Evolutionary conservation across 176 grass and related monocot species (phyloP).

Genomic region (Canna indica): DNA sequence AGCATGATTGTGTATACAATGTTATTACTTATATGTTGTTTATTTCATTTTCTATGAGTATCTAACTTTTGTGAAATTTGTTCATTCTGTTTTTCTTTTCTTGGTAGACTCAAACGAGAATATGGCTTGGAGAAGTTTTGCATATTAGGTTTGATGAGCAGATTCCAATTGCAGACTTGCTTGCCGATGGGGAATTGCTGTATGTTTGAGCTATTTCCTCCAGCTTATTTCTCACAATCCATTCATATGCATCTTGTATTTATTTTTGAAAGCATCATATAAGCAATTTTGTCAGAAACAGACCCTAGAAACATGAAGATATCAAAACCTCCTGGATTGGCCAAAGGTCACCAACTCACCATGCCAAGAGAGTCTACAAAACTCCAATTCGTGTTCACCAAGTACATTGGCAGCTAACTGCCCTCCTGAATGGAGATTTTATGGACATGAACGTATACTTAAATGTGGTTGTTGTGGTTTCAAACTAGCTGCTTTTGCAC

Average conservation of each 20-base stretch:
- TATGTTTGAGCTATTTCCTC: slow-evolving; percentile 38
- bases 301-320: no score
- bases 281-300: no score
- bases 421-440: no score
- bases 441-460: no score
- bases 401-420: no score
- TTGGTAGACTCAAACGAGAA: slow-evolving; percentile 67
- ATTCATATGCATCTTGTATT: not conserved
- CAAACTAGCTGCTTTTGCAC: not conserved
- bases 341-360: no score
- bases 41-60: not conserved
- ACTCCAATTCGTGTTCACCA: no score
- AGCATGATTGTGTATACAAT: not conserved
- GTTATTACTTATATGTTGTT: not conserved
- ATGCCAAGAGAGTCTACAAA: no score
- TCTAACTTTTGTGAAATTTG: not conserved
- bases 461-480: no score
- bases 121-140: slow-evolving; percentile 90
- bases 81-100: slow-evolving; percentile 6
- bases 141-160: slow-evolving; percentile 67
- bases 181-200: slow-evolving; percentile 80
- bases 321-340: no score
- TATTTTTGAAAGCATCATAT: not conserved
- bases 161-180: slow-evolving; percentile 54
- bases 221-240: not conserved